Conservation (phyloP, 331 rosid genomes). For the Dryas integrifolia region DNA sequence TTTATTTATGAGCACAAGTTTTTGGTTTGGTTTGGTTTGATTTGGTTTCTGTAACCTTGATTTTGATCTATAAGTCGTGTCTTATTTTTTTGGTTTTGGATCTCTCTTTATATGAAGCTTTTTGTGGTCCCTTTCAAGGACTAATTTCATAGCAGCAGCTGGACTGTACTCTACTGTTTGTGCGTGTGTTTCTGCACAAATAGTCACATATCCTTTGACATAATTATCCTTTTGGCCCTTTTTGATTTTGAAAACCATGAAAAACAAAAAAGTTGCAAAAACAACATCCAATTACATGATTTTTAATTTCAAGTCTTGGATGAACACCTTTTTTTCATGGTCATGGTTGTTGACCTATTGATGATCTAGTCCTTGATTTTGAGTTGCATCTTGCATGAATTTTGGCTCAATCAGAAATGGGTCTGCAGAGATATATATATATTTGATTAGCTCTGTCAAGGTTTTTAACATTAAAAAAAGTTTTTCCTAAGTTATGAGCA, state of each 20-base stretch:
- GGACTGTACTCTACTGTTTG: neutral
- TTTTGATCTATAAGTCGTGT: neutral
- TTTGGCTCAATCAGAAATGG: neutral
- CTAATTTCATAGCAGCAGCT: neutral
- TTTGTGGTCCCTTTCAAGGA: neutral
- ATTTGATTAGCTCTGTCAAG: too few relatives aligned
- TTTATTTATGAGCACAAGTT: neutral
- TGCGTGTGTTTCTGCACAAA: neutral
- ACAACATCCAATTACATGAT: too few relatives aligned
- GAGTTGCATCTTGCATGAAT: neutral
- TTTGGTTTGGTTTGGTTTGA: neutral
- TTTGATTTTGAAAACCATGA: neutral
- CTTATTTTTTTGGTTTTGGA: neutral
- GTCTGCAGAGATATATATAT: too few relatives aligned
- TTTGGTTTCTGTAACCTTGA: neutral
- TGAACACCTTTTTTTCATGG: neutral
- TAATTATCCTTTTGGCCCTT: too few relatives aligned
- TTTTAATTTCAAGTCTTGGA: neutral
- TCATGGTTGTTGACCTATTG: too few relatives aligned
- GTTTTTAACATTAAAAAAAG: too few relatives aligned
- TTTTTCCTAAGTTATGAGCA: neutral
- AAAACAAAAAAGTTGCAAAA: neutral
- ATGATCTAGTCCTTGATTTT: neutral
- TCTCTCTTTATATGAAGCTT: neutral
- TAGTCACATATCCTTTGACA: neutral